Evolutionary conservation across 495 filamentous ascomycete genomes (phyloP).

Genomic region (Letharia lupina): DNA sequence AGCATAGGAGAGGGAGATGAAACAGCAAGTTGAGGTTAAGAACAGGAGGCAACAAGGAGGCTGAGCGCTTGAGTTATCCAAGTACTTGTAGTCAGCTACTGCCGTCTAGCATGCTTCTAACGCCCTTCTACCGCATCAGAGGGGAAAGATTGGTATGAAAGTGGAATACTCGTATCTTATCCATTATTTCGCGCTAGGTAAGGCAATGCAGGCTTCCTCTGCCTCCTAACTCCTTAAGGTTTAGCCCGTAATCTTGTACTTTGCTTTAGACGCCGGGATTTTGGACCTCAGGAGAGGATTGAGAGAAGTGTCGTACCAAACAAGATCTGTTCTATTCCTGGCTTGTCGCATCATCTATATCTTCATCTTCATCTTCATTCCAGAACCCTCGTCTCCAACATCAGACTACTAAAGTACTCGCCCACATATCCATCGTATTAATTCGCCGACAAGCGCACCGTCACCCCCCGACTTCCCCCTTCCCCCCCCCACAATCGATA

Average conservation of each 20-base stretch:
- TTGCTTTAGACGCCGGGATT: background rate
- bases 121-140: background rate
- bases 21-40: slow-evolving; percentile 3
- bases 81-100: slow-evolving; percentile 3
- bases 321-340: slow-evolving; percentile 1
- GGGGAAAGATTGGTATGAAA: background rate
- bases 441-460: slow-evolving; percentile 13
- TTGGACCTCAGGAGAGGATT: background rate
- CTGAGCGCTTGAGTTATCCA: slow-evolving; percentile 8
- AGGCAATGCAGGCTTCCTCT: background rate
- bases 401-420: background rate
- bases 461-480: background rate
- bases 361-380: slow-evolving; percentile 3
- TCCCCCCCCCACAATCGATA: slow-evolving; percentile 10
- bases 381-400: background rate
- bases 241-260: background rate
- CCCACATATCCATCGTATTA: background rate
- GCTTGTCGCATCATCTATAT: background rate
- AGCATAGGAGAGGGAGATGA: slow-evolving; percentile 1
- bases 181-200: background rate
- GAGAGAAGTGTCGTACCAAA: background rate
- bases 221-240: background rate
- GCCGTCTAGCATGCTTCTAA: background rate
- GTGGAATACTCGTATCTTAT: too few species aligned
- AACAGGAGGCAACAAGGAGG: slow-evolving; percentile 4